Evolutionary conservation across 2,329 filamentous ascomycete species (phyloP).

Genomic region (Rasamsonia emersonii): DNA sequence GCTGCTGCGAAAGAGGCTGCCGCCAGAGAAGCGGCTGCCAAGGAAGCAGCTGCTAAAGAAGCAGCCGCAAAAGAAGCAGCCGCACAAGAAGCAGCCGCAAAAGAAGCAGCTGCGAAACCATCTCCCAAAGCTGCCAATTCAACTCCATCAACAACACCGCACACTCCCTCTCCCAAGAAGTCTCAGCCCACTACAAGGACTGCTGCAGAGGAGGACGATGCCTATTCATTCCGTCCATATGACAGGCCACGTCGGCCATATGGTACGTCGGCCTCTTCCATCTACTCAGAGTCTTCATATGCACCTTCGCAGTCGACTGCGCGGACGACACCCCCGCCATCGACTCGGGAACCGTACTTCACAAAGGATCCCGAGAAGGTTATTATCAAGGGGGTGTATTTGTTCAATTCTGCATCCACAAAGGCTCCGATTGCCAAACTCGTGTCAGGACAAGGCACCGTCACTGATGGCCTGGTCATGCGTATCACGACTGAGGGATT

Average conservation of each 20-base stretch:
- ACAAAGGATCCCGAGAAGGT: constrained; percentile 95
- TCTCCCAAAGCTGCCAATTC: constrained; percentile 23
- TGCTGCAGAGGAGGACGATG: constrained; percentile 51
- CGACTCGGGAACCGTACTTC: constrained; percentile 66
- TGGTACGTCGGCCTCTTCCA: constrained; percentile 59
- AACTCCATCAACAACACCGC: constrained; percentile 17
- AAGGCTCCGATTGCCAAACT: constrained; percentile 87
- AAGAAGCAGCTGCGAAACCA: constrained; percentile 14
- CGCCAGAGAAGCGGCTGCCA: constrained; percentile 17
- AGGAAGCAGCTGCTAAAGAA: constrained; percentile 19
- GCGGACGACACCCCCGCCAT: constrained; percentile 73
- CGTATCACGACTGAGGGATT: constrained; percentile 89
- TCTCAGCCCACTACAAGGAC: constrained; percentile 27
- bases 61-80: constrained; percentile 14
- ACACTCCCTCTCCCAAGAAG: constrained; percentile 33
- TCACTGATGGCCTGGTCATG: constrained; percentile 86
- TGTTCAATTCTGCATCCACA: constrained; percentile 82
- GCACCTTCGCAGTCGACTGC: constrained; percentile 76
- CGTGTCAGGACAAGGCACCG: constrained; percentile 69
- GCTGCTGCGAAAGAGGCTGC: constrained; percentile 18
- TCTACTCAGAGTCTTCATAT: constrained; percentile 79
- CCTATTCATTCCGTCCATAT: constrained; percentile 69
- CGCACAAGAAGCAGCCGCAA: constrained; percentile 31
- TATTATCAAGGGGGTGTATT: constrained; percentile 84
- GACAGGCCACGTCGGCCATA: constrained; percentile 57